Percentiles rank a stretch among this genome's conserved stretches.
These are phyloP conservation scores for Posidonia australis DNA, from an alignment of 106 monocot genomes.

Conservation along the genomic window DNA sequence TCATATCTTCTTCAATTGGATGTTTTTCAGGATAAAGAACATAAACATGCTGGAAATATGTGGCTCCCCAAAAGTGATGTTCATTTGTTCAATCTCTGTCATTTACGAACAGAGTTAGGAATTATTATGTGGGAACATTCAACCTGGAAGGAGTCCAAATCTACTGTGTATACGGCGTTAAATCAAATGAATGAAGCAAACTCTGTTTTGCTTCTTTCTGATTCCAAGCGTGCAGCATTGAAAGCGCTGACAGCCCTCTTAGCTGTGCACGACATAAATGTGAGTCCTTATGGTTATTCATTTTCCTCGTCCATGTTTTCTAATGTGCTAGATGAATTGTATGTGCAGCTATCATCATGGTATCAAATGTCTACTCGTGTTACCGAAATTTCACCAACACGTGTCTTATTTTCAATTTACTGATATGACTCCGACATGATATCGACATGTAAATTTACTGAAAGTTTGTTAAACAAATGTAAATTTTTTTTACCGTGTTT, in stretches of 20 bases:
- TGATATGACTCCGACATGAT: no score
- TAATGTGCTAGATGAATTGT: no score
- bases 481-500: no score
- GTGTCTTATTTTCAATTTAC: no score
- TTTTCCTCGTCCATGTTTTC: not conserved
- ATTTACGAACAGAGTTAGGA: conserved; percentile 37
- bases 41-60: conserved; percentile 8
- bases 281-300: conserved; percentile 16
- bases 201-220: conserved; percentile 26
- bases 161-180: conserved; percentile 53
- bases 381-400: no score
- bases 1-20: conserved; percentile 45
- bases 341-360: no score
- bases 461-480: no score
- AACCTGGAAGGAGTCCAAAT: conserved; percentile 45
- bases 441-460: no score
- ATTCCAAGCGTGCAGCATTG: conserved; percentile 44
- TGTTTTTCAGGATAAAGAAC: conserved; percentile 27
- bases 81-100: conserved; percentile 38
- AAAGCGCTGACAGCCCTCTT: conserved; percentile 40
- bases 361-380: no score
- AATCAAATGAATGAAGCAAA: conserved; percentile 55
- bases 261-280: conserved; percentile 34
- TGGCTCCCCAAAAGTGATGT: conserved; percentile 8
- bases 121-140: conserved; percentile 56